Evolutionary conservation across 805 yeast genomes (phyloP), one percentile per base, ranked within the genome.

Genomic region (Lipomyces mesembrius): DNA sequence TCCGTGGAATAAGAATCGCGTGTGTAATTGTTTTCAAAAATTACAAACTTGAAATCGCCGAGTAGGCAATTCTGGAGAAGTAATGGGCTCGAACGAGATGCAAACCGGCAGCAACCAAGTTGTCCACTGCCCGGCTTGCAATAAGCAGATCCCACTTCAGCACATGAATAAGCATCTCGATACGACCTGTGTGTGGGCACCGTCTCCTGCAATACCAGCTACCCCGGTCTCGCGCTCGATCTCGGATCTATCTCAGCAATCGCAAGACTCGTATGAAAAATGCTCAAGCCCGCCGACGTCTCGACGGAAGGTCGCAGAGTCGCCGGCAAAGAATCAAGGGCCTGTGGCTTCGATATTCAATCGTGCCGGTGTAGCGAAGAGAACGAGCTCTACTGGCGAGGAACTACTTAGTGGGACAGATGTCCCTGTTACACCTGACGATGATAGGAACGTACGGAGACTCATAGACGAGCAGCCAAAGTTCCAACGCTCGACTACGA

Each of bases 101-200:
- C 49, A 43, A 17, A 17, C 49, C 22, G 49, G 20, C 20, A 9
- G 20, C 49, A 43, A 43, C 9, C 49, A 17, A 12, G 35, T 64
- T 20, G 75, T 72, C 34, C 58, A 63, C 49, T 72, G 75, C 58
- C 75, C 75, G n/a, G 63, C 70, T 14, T 72, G 75, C 68, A 43
- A 55, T 20, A 27, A 32, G 22, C 27, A 59, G 4, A 65, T 73
- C 3, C 32, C 62, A 9, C 29, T 64, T n/a, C 57, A n/a, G 27
- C 43, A 52, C 51, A 63, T 72, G 60, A 71, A 73, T 37, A 57
- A 65, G 29, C 83, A 81, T 61, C 66, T 81, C 46, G 83, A 81
- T 64, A 66, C 64, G 0, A 76, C 79, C 51, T 74, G 76, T 58
- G 27, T 22, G 49, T 12, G 39, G 39, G 20, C 52, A 22, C 49